phyloP scores from a whole-genome alignment of 192 early-diverging fungal genomes.

The Dissophora globulifera region DNA sequence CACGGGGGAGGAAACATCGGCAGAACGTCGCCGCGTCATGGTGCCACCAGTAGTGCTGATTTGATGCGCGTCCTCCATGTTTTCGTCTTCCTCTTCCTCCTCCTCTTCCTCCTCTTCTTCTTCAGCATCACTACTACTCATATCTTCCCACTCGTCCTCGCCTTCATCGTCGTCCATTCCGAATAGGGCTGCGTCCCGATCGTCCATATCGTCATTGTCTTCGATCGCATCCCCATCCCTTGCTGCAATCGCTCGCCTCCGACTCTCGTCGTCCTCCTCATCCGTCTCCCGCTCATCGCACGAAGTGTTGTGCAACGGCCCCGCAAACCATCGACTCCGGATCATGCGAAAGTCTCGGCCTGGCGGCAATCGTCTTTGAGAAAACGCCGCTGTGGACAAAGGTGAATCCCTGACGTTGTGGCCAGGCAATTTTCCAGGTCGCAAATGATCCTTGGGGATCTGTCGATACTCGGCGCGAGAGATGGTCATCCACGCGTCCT shows the following conservation, averaged over 20 bases:
- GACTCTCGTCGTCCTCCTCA: conserved; percentile 29
- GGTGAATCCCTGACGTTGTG: conserved; percentile 31
- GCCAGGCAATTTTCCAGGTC: conserved; percentile 33
- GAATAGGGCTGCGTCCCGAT: conserved; percentile 31
- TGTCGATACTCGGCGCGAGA: conserved; percentile 17
- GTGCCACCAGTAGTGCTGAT: too few relatives aligned
- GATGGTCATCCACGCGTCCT: conserved; percentile 20
- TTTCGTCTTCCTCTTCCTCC: background rate
- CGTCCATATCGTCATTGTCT: conserved; percentile 26
- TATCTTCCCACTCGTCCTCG: conserved; percentile 34
- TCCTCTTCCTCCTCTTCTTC: conserved; percentile 8
- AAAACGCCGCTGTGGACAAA: conserved; percentile 15
- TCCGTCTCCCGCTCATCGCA: conserved; percentile 34
- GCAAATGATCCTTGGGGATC: conserved; percentile 34
- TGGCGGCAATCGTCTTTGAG: conserved; percentile 21
- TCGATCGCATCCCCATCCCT: background rate
- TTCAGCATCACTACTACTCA: conserved; percentile 15
- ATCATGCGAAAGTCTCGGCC: conserved; percentile 31
- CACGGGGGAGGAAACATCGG: background rate
- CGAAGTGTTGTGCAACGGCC: conserved; percentile 21
- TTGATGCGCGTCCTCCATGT: too few relatives aligned
- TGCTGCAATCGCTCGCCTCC: background rate
- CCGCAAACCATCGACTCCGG: conserved; percentile 30
- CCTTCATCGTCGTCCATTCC: conserved; percentile 50
- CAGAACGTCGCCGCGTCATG: too few relatives aligned